Base-by-base conservation (phyloP, 495 filamentous ascomycete genomes). In the Aspergillus olivimuriae region DNA sequence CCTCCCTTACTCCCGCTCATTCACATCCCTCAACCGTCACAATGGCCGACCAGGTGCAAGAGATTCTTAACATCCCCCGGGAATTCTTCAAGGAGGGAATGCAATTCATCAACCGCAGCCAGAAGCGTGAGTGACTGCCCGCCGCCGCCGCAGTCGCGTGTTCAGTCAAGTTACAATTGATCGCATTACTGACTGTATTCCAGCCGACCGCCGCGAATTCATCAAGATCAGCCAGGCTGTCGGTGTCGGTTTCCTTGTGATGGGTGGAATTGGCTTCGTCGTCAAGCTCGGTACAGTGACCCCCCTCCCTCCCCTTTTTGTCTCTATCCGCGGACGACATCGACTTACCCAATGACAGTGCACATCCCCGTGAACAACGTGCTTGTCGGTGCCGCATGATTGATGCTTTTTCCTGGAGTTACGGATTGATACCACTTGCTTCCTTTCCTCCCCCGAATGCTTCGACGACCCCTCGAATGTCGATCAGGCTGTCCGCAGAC, bases 181-280 rank as follows among this genome's bases (percentile, higher is more conserved):
- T n/a, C 24, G 11, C 11, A 28, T 11, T 28, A 28, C 5, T 15
- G n/a, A 12, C 35, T 18, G 19, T 9, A 16, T 14, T 56, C 37
- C 42, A 84, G 77, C 89, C 55, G 89, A 95, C 66, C 78, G 78
- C 62, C 75, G 81, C 46, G 89, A 94, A 58, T 97, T 95, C 72
- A 77, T 94, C 57, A 89, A 92, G 73, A 92, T 98, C 67, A 88
- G 80, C 56, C 89, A 95, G 66, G 91, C 92, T 47, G 92, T 98
- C 47, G 92, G 91, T 52, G 83, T 94, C 52, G 88, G 88, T 36
- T 94, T 94, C 69, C 57, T 94, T 21, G 79, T 91, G 32, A 92
- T 94, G 86, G 86, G 66, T 41, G 61, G 68, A 52, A 89, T 91
- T 58, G 91, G 91, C 43, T 96, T 92, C 70, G 69, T 95, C 41